Evolutionary conservation across 768 basidiomycete species (phyloP).

Genomic region (Hygrophorus pudorinus): DNA sequence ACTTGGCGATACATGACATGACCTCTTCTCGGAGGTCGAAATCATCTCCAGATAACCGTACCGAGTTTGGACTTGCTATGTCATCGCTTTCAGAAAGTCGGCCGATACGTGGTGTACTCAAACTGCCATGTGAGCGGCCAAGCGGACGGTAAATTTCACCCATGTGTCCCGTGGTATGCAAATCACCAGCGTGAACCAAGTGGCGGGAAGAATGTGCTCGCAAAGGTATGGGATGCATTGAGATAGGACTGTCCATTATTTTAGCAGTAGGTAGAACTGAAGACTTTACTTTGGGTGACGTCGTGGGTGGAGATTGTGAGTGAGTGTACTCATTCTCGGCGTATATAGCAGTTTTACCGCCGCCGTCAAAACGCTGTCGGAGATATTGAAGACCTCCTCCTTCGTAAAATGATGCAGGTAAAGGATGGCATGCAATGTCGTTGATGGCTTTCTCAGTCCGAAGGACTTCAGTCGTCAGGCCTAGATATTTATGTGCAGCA

Average conservation of each 20-base stretch:
- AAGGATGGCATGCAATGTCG: constrained; percentile 90
- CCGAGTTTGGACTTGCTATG: constrained; percentile 12
- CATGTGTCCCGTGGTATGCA: constrained; percentile 44
- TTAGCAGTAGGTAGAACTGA: constrained; percentile 19
- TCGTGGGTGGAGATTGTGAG: constrained; percentile 19
- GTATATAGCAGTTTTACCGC: constrained; percentile 35
- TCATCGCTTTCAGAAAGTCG: constrained; percentile 21
- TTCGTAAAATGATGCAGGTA: constrained; percentile 87
- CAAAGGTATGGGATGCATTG: constrained; percentile 7
- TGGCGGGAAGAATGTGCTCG: constrained; percentile 32
- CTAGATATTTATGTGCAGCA: constrained; percentile 94
- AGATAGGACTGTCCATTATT: constrained; percentile 6
- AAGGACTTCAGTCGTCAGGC: constrained; percentile 88
- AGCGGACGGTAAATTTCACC: constrained; percentile 36
- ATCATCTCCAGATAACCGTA: constrained; percentile 44
- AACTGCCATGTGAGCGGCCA: constrained; percentile 37
- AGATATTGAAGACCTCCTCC: constrained; percentile 84
- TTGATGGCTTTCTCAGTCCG: constrained; percentile 97
- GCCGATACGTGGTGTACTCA: constrained; percentile 39
- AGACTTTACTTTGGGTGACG: constrained; percentile 16
- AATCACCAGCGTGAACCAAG: constrained; percentile 68
- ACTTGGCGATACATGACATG: constrained; percentile 96
- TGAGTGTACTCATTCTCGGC: constrained; percentile 52
- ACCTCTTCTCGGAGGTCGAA: constrained; percentile 96
- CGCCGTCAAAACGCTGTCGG: constrained; percentile 79